A percentile compares a stretch with the other conserved stretches of the same genome.
Conservation (phyloP, 202 grass and related monocot species). For the Zizania palustris region DNA sequence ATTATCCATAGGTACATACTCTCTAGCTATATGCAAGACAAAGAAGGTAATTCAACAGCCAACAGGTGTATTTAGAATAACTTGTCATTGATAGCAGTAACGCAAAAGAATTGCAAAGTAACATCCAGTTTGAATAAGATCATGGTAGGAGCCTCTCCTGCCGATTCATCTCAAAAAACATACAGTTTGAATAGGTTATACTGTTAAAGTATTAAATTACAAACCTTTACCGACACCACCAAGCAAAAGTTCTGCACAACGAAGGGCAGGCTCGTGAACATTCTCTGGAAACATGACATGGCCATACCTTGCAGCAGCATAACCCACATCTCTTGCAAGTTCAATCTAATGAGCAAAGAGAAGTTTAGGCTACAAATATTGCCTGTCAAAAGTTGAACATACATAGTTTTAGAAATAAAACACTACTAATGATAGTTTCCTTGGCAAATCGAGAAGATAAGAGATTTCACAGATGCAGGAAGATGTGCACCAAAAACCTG, state of each 20-base stretch:
- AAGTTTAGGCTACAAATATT: conserved; percentile 53
- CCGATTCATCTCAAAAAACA: too few species aligned
- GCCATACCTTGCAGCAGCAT: conserved; percentile 88
- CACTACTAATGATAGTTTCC: conserved; percentile 12
- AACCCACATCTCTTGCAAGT: conserved; percentile 94
- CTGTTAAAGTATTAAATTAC: neutral
- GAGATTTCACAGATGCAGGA: conserved; percentile 7
- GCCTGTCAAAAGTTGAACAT: conserved; percentile 49
- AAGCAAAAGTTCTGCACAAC: conserved; percentile 83
- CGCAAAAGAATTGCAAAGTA: too few species aligned
- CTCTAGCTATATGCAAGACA: conserved; percentile 13
- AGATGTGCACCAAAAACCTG: conserved; percentile 58
- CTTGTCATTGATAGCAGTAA: neutral
- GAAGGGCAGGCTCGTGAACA: conserved; percentile 89
- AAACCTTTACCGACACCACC: conserved; percentile 90
- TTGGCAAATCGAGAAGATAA: conserved; percentile 25
- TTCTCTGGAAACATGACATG: conserved; percentile 99
- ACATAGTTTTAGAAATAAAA: conserved; percentile 53
- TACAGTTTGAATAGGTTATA: neutral
- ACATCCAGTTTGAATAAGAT: neutral
- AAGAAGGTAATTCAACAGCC: neutral
- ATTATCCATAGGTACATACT: conserved; percentile 13
- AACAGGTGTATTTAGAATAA: neutral
- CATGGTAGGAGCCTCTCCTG: too few species aligned
- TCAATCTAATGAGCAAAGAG: conserved; percentile 86